These are phyloP conservation scores for Ceratocystis smalleyi DNA, from an alignment of 2,329 filamentous ascomycete genomes.

Conservation along the genomic window DNA sequence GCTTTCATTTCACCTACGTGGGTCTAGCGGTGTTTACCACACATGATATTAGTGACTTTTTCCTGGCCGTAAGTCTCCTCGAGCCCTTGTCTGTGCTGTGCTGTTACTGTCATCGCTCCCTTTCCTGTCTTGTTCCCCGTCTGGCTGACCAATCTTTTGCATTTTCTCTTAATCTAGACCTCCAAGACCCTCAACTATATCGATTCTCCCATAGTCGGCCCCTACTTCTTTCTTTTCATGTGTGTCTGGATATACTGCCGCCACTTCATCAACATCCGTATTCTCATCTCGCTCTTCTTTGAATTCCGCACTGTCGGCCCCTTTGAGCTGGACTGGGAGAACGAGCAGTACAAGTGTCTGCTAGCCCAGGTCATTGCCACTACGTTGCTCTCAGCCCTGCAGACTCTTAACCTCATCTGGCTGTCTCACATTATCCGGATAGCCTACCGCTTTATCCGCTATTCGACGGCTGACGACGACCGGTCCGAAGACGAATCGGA, in stretches of 20 bases:
- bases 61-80: constrained; percentile 57
- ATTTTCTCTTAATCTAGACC: constrained; percentile 36
- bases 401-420: constrained; percentile 70
- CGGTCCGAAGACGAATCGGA: constrained; percentile 55
- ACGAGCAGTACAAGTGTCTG: constrained; percentile 61
- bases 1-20: constrained; percentile 95
- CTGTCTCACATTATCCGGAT: constrained; percentile 63
- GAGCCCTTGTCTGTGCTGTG: no score
- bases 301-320: constrained; percentile 61
- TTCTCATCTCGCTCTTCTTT: constrained; percentile 60
- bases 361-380: constrained; percentile 54
- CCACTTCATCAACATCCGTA: constrained; percentile 67
- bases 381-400: constrained; percentile 47
- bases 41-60: constrained; percentile 89
- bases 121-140: not conserved
- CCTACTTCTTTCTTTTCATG: constrained; percentile 76
- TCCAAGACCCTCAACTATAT: constrained; percentile 89
- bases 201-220: constrained; percentile 59
- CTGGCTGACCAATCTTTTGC: constrained; percentile 9
- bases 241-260: constrained; percentile 76
- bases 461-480: constrained; percentile 50
- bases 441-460: constrained; percentile 52
- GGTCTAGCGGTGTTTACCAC: constrained; percentile 87
- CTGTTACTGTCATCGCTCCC: not conserved
- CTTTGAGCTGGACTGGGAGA: constrained; percentile 61